These are phyloP conservation scores for Castanea sativa DNA, from an alignment of 306 rosid genomes.

Conservation along the genomic window DNA sequence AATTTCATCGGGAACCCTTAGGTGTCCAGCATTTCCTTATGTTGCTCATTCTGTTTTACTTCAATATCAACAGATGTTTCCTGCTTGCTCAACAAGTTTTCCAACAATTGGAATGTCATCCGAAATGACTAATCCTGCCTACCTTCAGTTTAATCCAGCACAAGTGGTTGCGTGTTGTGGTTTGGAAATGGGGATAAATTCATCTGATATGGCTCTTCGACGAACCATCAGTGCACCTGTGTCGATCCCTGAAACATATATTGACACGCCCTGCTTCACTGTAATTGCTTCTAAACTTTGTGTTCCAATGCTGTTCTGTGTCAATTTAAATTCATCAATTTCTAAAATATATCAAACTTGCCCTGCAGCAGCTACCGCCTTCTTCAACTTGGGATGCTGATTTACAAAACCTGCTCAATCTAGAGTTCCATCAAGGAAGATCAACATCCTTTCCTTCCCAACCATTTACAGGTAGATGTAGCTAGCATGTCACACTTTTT, in stretches of 20 bases:
- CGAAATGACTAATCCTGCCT: slow-evolving; percentile 51
- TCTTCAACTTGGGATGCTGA: slow-evolving; percentile 62
- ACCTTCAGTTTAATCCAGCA: slow-evolving; percentile 54
- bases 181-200: slow-evolving; percentile 48
- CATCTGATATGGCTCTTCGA: slow-evolving; percentile 50
- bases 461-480: slow-evolving; percentile 61
- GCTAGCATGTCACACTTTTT: slow-evolving; percentile 22
- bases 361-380: slow-evolving; percentile 57
- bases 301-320: neutral
- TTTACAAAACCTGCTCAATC: slow-evolving; percentile 46
- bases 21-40: neutral
- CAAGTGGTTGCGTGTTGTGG: slow-evolving; percentile 59
- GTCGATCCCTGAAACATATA: slow-evolving; percentile 60
- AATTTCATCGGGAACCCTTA: neutral
- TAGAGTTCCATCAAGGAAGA: slow-evolving; percentile 55
- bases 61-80: slow-evolving; percentile 54
- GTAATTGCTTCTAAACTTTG: slow-evolving; percentile 38
- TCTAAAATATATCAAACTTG: neutral
- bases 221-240: slow-evolving; percentile 58
- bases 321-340: neutral
- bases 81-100: slow-evolving; percentile 49
- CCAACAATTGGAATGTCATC: slow-evolving; percentile 51
- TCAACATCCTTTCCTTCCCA: slow-evolving; percentile 49
- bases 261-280: slow-evolving; percentile 59
- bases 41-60: slow-evolving; percentile 18